Percentiles rank a stretch among this genome's conserved stretches.
phyloP scores from a whole-genome alignment of 2,329 filamentous ascomycete genomes.

The Hansfordia pulvinata region DNA sequence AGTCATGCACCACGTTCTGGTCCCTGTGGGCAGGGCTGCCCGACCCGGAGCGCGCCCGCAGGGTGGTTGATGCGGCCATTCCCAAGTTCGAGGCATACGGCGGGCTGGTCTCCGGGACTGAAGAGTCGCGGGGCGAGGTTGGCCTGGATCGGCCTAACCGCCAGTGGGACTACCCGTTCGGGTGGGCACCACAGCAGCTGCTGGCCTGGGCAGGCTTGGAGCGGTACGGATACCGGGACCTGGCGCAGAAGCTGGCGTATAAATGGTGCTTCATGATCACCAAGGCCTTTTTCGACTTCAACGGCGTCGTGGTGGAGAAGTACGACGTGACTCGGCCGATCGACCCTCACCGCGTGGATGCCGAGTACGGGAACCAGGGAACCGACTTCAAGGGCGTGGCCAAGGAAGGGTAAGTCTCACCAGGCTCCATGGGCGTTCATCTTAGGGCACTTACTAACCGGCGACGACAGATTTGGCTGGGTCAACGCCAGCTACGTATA shows the following conservation, averaged over 20 bases:
- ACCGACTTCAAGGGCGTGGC: conserved; percentile 90
- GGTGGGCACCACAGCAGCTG: conserved; percentile 98
- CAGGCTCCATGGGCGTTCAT: conserved; percentile 1
- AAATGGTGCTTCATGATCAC: conserved; percentile 98
- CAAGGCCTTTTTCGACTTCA: conserved; percentile 96
- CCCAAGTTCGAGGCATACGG: conserved; percentile 82
- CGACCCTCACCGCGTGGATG: conserved; percentile 87
- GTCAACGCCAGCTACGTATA: conserved; percentile 97
- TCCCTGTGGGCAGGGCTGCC: conserved; percentile 89
- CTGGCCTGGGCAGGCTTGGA: conserved; percentile 89
- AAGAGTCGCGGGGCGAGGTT: conserved; percentile 71
- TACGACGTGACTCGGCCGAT: conserved; percentile 88
- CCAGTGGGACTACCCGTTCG: conserved; percentile 97
- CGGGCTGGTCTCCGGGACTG: conserved; percentile 78
- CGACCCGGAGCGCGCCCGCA: conserved; percentile 72
- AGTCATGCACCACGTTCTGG: conserved; percentile 92
- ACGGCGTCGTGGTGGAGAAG: conserved; percentile 96
- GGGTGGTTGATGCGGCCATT: conserved; percentile 67
- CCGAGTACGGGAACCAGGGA: conserved; percentile 96
- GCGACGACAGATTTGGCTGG: conserved; percentile 70
- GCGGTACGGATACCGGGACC: conserved; percentile 82
- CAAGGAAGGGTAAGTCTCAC: conserved; percentile 70
- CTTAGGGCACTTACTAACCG: conserved; percentile 3
- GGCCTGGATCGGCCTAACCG: conserved; percentile 78
- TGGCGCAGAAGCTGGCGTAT: conserved; percentile 81